Conservation (phyloP, 2,329 filamentous ascomycete genomes). For the Botrytis paeoniae region DNA sequence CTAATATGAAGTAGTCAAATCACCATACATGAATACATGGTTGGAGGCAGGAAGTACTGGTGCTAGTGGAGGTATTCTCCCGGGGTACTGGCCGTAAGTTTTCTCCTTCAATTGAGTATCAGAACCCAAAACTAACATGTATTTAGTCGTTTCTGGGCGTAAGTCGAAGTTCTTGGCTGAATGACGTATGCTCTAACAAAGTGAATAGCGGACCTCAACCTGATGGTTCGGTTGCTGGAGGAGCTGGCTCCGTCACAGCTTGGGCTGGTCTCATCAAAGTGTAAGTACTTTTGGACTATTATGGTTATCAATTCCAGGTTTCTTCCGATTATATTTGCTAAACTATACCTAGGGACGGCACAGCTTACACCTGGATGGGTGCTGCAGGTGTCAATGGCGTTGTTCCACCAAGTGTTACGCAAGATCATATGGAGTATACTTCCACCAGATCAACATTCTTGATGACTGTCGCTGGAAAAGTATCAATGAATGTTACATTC, state of each 20-base stretch:
- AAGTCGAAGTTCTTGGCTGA: conserved; percentile 6
- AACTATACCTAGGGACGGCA: conserved; percentile 47
- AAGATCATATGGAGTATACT: conserved; percentile 66
- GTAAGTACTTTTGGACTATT: background rate
- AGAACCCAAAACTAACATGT: conserved; percentile 20
- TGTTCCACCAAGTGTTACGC: conserved; percentile 50
- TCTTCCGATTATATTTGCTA: background rate
- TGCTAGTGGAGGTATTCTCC: conserved; percentile 62
- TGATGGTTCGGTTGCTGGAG: conserved; percentile 24
- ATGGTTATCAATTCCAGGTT: background rate
- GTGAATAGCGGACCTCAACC: conserved; percentile 30
- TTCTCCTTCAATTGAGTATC: background rate
- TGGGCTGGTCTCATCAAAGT: conserved; percentile 72
- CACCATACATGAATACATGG: conserved; percentile 76
- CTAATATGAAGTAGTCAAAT: conserved; percentile 47
- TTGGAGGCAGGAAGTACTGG: conserved; percentile 59
- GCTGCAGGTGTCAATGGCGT: conserved; percentile 43
- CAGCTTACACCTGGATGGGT: conserved; percentile 67
- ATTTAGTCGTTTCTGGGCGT: conserved; percentile 36
- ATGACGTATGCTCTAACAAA: background rate
- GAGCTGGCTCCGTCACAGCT: conserved; percentile 53
- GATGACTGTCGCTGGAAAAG: conserved; percentile 58
- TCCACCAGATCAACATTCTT: conserved; percentile 69
- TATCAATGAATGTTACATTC: conserved; percentile 67
- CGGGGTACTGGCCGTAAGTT: conserved; percentile 46